Evolutionary conservation across 192 early-diverging fungal species (phyloP).

Genomic region (Nowakowskiella sp.): DNA sequence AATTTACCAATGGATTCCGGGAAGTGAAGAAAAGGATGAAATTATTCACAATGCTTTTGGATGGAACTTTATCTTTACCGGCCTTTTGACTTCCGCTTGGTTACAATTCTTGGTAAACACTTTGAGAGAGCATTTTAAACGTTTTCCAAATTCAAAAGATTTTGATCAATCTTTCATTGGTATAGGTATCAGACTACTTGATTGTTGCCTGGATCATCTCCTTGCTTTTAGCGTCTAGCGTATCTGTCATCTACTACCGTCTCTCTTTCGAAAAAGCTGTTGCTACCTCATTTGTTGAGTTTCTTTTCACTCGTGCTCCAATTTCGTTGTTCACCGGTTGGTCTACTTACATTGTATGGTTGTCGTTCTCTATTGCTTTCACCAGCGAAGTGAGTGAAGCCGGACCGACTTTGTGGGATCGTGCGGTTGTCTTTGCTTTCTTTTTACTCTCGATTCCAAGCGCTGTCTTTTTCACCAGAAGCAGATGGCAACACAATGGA

Average conservation of each 20-base stretch:
- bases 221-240: slow-evolving; percentile 46
- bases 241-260: slow-evolving; percentile 52
- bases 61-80: slow-evolving; percentile 56
- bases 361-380: too few relatives aligned
- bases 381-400: too few relatives aligned
- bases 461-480: too few relatives aligned
- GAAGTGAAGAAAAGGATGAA: slow-evolving; percentile 41
- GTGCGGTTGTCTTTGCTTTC: too few relatives aligned
- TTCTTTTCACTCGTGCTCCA: slow-evolving; percentile 54
- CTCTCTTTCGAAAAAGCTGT: too few relatives aligned
- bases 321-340: slow-evolving; percentile 59
- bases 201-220: slow-evolving; percentile 45
- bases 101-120: slow-evolving; percentile 49
- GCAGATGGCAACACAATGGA: too few relatives aligned
- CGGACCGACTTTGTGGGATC: too few relatives aligned
- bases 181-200: slow-evolving; percentile 34
- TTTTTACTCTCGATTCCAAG: too few relatives aligned
- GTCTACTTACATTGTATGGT: slow-evolving; percentile 57
- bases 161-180: neutral
- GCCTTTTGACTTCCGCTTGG: slow-evolving; percentile 52
- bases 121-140: neutral
- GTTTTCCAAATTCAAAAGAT: neutral
- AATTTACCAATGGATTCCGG: slow-evolving; percentile 53
- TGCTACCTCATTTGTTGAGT: slow-evolving; percentile 26
- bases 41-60: slow-evolving; percentile 48